phyloP scores from a whole-genome alignment of 23 red algal genomes.

The Gracilaria caudata region DNA sequence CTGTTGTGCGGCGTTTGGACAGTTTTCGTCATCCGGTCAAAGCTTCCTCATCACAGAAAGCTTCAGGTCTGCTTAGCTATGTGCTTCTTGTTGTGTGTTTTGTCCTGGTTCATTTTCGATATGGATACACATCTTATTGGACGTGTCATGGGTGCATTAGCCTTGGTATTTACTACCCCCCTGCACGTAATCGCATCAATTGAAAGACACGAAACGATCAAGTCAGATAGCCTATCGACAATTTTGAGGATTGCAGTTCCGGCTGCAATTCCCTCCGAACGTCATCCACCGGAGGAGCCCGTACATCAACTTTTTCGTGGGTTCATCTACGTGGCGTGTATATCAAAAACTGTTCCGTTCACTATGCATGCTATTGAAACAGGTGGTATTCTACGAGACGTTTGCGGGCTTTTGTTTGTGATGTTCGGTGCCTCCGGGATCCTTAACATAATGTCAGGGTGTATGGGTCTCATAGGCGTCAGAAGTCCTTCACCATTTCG shows the following conservation, averaged over 20 bases:
- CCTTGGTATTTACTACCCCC: constrained; percentile 39
- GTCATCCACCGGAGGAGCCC: constrained; percentile 20
- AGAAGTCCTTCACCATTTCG: constrained; percentile 38
- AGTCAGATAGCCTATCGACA: not conserved
- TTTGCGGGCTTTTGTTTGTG: constrained; percentile 25
- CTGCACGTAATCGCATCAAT: constrained; percentile 33
- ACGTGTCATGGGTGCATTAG: constrained; percentile 16
- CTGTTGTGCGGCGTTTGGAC: constrained; percentile 4
- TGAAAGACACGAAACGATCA: not conserved
- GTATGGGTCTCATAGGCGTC: constrained; percentile 26
- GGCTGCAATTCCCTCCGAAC: constrained; percentile 22
- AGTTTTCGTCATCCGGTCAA: constrained; percentile 40
- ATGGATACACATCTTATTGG: constrained; percentile 40
- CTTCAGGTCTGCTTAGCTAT: constrained; percentile 18
- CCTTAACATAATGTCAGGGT: constrained; percentile 39
- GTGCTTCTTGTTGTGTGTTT: not conserved
- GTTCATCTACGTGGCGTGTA: not conserved
- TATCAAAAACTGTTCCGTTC: not conserved
- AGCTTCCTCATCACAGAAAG: constrained; percentile 17
- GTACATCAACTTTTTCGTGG: constrained; percentile 29
- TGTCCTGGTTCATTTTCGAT: constrained; percentile 38
- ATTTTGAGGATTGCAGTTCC: constrained; percentile 59
- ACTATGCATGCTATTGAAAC: constrained; percentile 4
- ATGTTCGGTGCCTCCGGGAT: constrained; percentile 29
- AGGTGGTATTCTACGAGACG: constrained; percentile 31